Evolutionary conservation across 306 rosid genomes (phyloP), one percentile per base, ranked within the genome.

Genomic region (Ziziphus jujuba): DNA sequence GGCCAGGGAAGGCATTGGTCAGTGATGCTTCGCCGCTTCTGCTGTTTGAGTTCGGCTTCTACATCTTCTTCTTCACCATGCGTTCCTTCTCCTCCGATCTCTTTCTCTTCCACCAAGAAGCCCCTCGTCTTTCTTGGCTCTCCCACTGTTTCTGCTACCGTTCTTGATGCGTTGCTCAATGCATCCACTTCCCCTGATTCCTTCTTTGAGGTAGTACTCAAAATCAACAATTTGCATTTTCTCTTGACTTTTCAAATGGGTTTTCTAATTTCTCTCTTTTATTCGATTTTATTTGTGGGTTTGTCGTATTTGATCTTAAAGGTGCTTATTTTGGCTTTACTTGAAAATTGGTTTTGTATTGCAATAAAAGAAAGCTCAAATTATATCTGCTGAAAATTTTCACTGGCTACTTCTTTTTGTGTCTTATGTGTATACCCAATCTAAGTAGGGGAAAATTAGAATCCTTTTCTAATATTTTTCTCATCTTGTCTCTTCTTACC

Each of bases 71-170:
- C 76, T 49, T 55, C 86, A n/a, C n/a, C n/a, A n/a, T n/a, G n/a
- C 2, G 49, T 75, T 66, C 57, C 82, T 57, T 14, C 76, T 16
- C 35, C 75, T 22, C 51, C 59, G 10, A 43, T 78, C 3, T 64
- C 79, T 23, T 10, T 64, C 55, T 52, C 79, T 14, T 45, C 75
- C 23, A 56, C 67, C 57, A 87, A 79, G 84, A 90, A 89, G 79
- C 73, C 91, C 36, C 69, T 92, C 44, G 95, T 87, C 60, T 83
- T 89, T 48, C 51, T 92, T 80, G 97, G 98, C 25, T 87, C 98
- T 38, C 98, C 98, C 72, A 95, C 82, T 77, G 90, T 89, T 38
- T 89, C 96, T 7, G 59, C 89, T 16, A 69, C 87, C 3, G 97
- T 89, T 58, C 96, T 92, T 0, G 98, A 87, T 62, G 83, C 90